Evolutionary conservation across 768 basidiomycete genomes (phyloP), one percentile per base, ranked within the genome.

Genomic region (Russula vinacea): DNA sequence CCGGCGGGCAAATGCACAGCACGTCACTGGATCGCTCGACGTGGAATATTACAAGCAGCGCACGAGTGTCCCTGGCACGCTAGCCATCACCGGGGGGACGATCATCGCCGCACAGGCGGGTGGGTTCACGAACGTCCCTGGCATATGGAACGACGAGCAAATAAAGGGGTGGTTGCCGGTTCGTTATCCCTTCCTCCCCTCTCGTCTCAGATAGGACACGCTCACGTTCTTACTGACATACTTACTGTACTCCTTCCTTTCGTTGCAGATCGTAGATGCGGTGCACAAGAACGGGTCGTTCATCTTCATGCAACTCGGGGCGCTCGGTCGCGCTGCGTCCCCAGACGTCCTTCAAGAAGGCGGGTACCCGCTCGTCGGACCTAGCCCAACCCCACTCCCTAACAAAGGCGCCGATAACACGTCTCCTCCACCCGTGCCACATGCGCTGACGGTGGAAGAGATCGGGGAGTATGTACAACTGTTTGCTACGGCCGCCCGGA

Each of bases 101-200:
- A 74, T 79, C 62, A 80, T 89, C 56, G 77, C 80, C 0, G 70
- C 74, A 0, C 68, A 78, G 7, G 84, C 84, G 0, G 84, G 82
- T 2, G 85, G 84, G 2, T 76, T 73, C 44, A 53, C 60, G 1
- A 73, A 82, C 64, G 77, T 82, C 1, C 89, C 89, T 2, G 89
- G 88, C 0, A 82, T 89, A 57, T 89, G 81, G 78, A 83, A 71
- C 29, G 71, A 80, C 5, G 83, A 80, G 37, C 89, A 92, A 66
- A 79, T 79, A 33, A 63, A 69, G 8, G 78, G 67, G 0, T 86
- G 84, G 86, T 82, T 79, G 67, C 67, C 72, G 70, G 81, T 80
- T 45, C 29, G 75, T 50, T 45, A 1, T 24, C 29, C 44, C 6
- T 2, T 32, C 2, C 10, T 3, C 14, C 4, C n/a, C 5, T 14